Evolutionary conservation across 1,284 basidiomycete genomes (phyloP), one percentile per base, ranked within the genome.

Genomic region (Thelephora terrestris): DNA sequence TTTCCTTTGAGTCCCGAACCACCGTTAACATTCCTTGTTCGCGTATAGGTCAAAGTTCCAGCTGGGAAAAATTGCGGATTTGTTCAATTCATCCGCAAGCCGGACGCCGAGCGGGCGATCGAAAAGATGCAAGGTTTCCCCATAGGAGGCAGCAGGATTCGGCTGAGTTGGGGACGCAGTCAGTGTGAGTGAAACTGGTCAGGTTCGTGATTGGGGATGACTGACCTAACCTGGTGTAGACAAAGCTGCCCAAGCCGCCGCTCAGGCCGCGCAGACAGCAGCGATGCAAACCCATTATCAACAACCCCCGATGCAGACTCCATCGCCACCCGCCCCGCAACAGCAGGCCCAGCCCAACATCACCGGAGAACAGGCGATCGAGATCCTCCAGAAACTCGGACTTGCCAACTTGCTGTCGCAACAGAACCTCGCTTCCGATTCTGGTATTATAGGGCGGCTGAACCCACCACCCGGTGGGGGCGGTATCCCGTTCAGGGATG

Each of bases 121-220:
- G 87, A 92, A 65, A 88, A 89, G 65, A 93, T 96, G 91, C 92
- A 96, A 68, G 91, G 91, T 21, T 96, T 93, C 64, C 90, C 89
- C 5, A 85, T 96, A 55, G 89, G 90, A 42, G 91, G 91, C 12
- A 91, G 90, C 53, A 76, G 89, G 55, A 92, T 97, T 57, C 76
- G 92, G 37, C 67, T 96, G 50, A 92, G 89, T 60, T 97, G 92
- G 92, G 92, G 93, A 29, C 75, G 92, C 39, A 89, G 85, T 64
- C 89, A 91, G 76, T 88, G 88, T 91, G 59, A 53, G 83, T 69
- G 10, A 23, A 23, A 21, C 39, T n/a, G 10, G 21, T 21, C 29
- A 12, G 29, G 12, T 6, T 42, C 17, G 6, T 4, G 25, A 12
- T 2, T 42, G 39, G 16, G 25, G n/a, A 21, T 18, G 9, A 43